Base-by-base conservation (phyloP, 768 basidiomycete species). In the Pisolithus sp. region DNA sequence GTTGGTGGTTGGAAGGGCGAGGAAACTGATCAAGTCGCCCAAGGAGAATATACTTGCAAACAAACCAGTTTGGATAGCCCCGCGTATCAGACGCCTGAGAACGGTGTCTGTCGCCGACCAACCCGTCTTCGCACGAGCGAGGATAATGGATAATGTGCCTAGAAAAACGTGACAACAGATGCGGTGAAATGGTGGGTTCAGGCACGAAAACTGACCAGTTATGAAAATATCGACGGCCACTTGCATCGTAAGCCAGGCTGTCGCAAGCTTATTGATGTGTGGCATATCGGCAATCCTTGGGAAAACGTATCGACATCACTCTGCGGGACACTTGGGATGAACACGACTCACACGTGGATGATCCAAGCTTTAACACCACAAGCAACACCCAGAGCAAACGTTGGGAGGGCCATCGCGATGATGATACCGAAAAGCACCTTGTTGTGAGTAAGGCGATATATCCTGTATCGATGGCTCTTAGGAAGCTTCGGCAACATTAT, bases 1-100 rank as follows among this genome's bases (percentile, higher is more conserved):
- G 23, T 61, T 67, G 4, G 71, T 70, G 17, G 60, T 57, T 1
- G 61, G 61, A 20, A 56, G 57, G 4, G 49, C 54, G 13, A 62
- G 20, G 56, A 69, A 69, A 2, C 66, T 57, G 45, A 76, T 72
- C 21, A 80, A 62, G 59, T 79, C 78, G 1, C 69, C 74, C 24
- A 79, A 54, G 5, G 78, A 76, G 45, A 80, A 77, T 4, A 76
- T 62, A 0, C 75, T 72, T 7, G 72, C 75, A 52, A 79, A 79
- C 4, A 76, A 52, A 40, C 78, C 78, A 7, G 78, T 79, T 54
- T 79, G 77, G 38, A 80, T 59, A 9, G 78, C 77, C 18, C 78
- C 77, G 44, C 76, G 75, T 51, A 80, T 78, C 8, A 80, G 66
- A 20, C 75, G 74, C 53, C 76, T 76, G 57, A 79, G 73, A 49